phyloP scores from a whole-genome alignment of 176 grass and related monocot species.

The Triticum urartu region DNA sequence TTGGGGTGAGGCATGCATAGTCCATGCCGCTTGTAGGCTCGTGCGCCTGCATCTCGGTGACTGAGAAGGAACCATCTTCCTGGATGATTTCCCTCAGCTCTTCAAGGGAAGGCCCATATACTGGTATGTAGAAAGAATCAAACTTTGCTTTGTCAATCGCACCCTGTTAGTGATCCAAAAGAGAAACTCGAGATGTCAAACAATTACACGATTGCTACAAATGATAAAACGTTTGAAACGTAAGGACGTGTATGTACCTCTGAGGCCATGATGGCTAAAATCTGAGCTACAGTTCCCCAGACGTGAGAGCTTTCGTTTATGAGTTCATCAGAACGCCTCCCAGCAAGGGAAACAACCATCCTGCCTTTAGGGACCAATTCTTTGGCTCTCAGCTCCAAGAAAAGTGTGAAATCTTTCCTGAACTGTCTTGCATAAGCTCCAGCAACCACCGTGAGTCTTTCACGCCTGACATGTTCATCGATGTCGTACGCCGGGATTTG shows the following conservation, averaged over 20 bases:
- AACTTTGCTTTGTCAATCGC: neutral
- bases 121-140: conserved; percentile 5
- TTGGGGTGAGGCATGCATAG: neutral
- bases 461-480: neutral
- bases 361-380: neutral
- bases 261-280: neutral
- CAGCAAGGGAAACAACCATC: neutral
- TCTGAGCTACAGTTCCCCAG: neutral
- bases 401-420: conserved; percentile 12
- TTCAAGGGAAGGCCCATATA: neutral
- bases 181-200: neutral
- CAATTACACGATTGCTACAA: neutral
- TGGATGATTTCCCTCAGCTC: neutral
- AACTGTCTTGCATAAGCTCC: neutral
- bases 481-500: neutral
- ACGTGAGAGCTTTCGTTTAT: neutral
- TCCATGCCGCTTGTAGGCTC: neutral
- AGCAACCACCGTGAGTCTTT: neutral
- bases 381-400: neutral
- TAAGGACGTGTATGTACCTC: neutral
- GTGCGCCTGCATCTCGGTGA: neutral
- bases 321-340: neutral
- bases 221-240: neutral
- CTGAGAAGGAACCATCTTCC: neutral
- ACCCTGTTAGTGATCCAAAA: conserved; percentile 1